These are phyloP conservation scores for Asclepias syriaca DNA, from an alignment of 257 asterid species.

Conservation along the genomic window DNA sequence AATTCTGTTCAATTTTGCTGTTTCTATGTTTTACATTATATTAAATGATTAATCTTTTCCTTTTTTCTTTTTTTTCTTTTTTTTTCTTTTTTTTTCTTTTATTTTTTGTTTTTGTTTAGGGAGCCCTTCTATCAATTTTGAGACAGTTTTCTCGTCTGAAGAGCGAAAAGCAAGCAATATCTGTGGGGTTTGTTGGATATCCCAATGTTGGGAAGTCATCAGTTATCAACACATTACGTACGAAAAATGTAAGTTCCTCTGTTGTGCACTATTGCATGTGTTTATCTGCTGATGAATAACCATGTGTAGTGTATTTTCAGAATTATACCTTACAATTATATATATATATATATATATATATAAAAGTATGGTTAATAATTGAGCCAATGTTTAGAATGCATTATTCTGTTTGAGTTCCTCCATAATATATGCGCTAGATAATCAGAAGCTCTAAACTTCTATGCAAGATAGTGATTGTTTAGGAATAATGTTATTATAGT, in stretches of 20 bases:
- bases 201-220: slow-evolving; percentile 99
- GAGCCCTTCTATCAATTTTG: slow-evolving; percentile 80
- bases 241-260: slow-evolving; percentile 62
- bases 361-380: too few relatives aligned
- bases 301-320: neutral
- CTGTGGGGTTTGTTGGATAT: slow-evolving; percentile 96
- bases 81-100: too few relatives aligned
- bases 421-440: neutral
- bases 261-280: slow-evolving; percentile 6
- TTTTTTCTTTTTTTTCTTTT: neutral
- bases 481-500: neutral
- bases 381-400: neutral
- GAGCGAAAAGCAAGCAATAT: slow-evolving; percentile 93
- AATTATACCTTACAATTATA: neutral
- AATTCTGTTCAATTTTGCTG: too few relatives aligned
- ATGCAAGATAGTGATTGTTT: neutral
- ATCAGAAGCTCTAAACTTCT: neutral
- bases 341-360: neutral
- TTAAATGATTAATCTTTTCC: too few relatives aligned
- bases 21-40: too few relatives aligned
- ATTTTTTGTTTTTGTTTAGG: slow-evolving; percentile 31
- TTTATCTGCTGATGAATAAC: neutral
- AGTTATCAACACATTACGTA: slow-evolving; percentile 92
- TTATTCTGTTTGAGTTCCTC: neutral
- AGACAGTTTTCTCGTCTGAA: slow-evolving; percentile 87